Conservation (phyloP, 129 eudicot genomes). For the Pulicaria dysenterica region DNA sequence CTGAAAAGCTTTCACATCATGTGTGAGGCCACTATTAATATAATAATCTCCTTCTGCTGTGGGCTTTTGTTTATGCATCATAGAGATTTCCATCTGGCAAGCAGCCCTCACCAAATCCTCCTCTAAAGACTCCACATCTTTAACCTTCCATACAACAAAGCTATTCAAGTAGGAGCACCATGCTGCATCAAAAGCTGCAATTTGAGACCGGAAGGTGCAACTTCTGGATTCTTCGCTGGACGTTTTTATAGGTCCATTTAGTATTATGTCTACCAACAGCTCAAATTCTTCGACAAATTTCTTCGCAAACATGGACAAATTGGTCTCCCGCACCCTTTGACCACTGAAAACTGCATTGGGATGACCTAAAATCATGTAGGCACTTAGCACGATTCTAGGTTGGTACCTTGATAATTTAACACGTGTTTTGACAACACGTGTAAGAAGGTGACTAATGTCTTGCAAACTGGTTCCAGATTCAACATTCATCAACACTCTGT, state of each 20-base stretch:
- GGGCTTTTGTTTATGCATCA: conserved; percentile 80
- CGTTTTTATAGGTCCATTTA: conserved; percentile 48
- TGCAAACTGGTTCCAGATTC: conserved; percentile 35
- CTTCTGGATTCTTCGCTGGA: conserved; percentile 39
- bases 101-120: conserved; percentile 97
- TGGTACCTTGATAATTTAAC: conserved; percentile 70
- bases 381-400: conserved; percentile 79
- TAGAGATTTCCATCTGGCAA: conserved; percentile 86
- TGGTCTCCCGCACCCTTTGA: conserved; percentile 71
- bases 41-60: conserved; percentile 52
- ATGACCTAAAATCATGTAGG: conserved; percentile 85
- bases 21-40: conserved; percentile 50
- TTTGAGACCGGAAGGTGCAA: conserved; percentile 75
- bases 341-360: conserved; percentile 85
- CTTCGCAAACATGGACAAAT: conserved; percentile 65
- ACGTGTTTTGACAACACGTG: too few relatives aligned
- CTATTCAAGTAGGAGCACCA: conserved; percentile 91
- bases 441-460: conserved; percentile 26
- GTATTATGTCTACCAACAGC: conserved; percentile 52
- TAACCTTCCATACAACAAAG: conserved; percentile 96
- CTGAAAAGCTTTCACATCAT: conserved; percentile 87
- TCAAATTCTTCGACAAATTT: conserved; percentile 70
- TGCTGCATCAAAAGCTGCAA: conserved; percentile 78
- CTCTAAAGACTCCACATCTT: conserved; percentile 85
- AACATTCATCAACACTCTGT: conserved; percentile 36